Evolutionary conservation across 2,329 filamentous ascomycete species (phyloP).

Genomic region (Thielaviopsis populi): DNA sequence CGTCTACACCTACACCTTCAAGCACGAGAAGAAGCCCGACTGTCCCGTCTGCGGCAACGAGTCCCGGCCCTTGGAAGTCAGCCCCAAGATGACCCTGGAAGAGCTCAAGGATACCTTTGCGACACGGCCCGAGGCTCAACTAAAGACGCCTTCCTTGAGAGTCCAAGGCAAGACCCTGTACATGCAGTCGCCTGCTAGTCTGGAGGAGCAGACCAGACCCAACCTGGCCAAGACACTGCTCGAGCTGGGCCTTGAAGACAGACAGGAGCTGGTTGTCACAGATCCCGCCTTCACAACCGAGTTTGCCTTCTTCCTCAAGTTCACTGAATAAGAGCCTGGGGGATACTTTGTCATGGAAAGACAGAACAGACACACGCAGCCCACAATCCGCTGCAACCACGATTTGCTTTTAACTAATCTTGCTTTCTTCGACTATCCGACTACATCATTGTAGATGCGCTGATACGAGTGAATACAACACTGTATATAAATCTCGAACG

Average conservation of each 20-base stretch:
- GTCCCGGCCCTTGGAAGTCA: constrained; percentile 58
- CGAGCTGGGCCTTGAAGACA: constrained; percentile 57
- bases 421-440: neutral
- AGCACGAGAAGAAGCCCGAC: constrained; percentile 84
- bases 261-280: constrained; percentile 81
- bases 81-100: constrained; percentile 56
- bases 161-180: constrained; percentile 72
- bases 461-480: neutral
- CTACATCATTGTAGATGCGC: neutral
- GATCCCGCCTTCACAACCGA: constrained; percentile 76
- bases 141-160: constrained; percentile 84
- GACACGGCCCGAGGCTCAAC: constrained; percentile 70
- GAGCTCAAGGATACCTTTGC: constrained; percentile 78
- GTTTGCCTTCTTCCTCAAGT: constrained; percentile 41
- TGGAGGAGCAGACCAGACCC: constrained; percentile 70
- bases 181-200: constrained; percentile 65
- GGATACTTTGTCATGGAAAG: neutral
- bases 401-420: neutral
- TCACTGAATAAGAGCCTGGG: constrained; percentile 23
- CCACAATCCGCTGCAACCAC: neutral
- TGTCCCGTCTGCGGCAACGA: constrained; percentile 86
- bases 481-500: neutral
- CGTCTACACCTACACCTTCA: constrained; percentile 95
- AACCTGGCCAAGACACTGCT: constrained; percentile 66
- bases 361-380: neutral